These are phyloP conservation scores for Globisporangium cederbergense DNA, from an alignment of 352 stramenopile genomes.

Conservation along the genomic window DNA sequence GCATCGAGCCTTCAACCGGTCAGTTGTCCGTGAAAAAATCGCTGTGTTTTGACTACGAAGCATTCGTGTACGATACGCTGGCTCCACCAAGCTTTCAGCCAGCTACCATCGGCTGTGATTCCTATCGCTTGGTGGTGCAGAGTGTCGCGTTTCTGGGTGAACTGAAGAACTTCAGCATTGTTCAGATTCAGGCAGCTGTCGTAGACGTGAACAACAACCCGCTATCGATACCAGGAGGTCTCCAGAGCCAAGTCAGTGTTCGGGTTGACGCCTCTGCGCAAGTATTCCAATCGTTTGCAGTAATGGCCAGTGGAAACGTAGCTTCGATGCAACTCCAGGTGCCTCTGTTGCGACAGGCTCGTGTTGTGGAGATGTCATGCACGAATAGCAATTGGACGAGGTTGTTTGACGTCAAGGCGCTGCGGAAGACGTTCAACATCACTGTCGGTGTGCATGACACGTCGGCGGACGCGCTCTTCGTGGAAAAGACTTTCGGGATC, in stretches of 20 bases:
- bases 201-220: not conserved
- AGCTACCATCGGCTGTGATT: slow-evolving; percentile 1
- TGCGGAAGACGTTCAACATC: slow-evolving; percentile 36
- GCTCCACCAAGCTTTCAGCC: not conserved
- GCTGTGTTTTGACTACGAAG: slow-evolving; percentile 54
- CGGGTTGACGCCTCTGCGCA: not conserved
- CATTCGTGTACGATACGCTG: slow-evolving; percentile 28
- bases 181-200: not conserved
- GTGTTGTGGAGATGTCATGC: slow-evolving; percentile 31
- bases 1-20: slow-evolving; percentile 30
- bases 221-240: not conserved
- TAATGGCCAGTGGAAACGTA: not conserved
- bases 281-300: not conserved
- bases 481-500: slow-evolving; percentile 17
- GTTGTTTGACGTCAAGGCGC: slow-evolving; percentile 29
- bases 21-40: slow-evolving; percentile 34
- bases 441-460: slow-evolving; percentile 37
- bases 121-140: not conserved
- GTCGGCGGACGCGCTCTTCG: slow-evolving; percentile 23
- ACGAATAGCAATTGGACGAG: slow-evolving; percentile 24
- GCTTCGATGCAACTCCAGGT: slow-evolving; percentile 6
- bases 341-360: slow-evolving; percentile 4
- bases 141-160: slow-evolving; percentile 4
- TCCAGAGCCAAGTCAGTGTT: slow-evolving; percentile 5
- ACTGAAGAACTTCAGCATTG: slow-evolving; percentile 11